These are phyloP conservation scores for Coriolopsis trogii DNA, from an alignment of 1,284 basidiomycete genomes.

Conservation along the genomic window DNA sequence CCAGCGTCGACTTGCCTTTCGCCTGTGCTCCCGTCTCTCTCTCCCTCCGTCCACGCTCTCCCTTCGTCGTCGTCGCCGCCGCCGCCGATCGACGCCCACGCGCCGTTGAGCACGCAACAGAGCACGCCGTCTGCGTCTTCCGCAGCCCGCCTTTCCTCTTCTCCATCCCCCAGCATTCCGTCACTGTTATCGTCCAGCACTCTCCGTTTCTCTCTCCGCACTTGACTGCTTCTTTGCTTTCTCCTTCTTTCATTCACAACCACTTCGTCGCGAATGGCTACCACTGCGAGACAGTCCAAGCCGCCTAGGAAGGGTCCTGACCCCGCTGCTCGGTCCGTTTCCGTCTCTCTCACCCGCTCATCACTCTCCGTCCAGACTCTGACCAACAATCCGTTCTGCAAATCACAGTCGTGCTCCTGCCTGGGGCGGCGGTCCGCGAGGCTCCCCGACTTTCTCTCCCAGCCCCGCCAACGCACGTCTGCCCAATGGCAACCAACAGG, in stretches of 20 bases:
- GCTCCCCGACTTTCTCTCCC: constrained; percentile 69
- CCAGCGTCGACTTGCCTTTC: constrained; percentile 18
- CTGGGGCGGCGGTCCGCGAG: constrained; percentile 65
- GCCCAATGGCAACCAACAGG: constrained; percentile 43
- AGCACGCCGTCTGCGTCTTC: constrained; percentile 4
- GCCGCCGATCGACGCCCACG: constrained; percentile 19
- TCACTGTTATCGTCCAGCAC: constrained; percentile 38
- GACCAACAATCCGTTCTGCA: constrained; percentile 25
- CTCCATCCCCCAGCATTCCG: constrained; percentile 21
- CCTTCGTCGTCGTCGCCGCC: constrained; percentile 19
- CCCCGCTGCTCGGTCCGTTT: constrained; percentile 55
- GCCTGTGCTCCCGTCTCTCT: constrained; percentile 22
- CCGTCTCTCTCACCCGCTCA: constrained; percentile 6
- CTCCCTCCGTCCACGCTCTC: constrained; percentile 17
- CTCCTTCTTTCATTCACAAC: constrained; percentile 36
- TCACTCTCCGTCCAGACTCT: constrained; percentile 3
- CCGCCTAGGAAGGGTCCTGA: constrained; percentile 61
- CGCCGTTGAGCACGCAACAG: constrained; percentile 16
- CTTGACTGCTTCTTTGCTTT: constrained; percentile 33
- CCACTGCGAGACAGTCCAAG: constrained; percentile 62
- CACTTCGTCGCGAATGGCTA: constrained; percentile 50
- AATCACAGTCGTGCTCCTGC: constrained; percentile 54
- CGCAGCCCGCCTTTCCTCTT: constrained; percentile 15
- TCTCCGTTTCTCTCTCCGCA: constrained; percentile 13
- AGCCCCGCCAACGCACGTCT: constrained; percentile 50